These are phyloP conservation scores for Lepidopterella palustris DNA, from an alignment of 495 filamentous ascomycete species.

Conservation along the genomic window DNA sequence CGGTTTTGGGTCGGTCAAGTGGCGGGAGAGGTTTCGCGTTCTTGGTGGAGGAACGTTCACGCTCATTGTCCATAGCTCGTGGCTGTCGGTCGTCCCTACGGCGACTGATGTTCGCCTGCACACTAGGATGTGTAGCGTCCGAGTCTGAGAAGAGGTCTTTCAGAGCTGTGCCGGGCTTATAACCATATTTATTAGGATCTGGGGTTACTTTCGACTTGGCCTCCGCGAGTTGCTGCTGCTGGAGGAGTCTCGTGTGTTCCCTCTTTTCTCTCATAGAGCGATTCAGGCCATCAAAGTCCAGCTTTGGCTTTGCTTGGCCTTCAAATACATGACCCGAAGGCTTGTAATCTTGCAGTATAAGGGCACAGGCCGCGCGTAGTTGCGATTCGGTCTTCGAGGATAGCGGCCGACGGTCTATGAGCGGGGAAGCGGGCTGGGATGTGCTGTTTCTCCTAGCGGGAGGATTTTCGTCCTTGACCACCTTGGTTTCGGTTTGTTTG, in stretches of 20 bases:
- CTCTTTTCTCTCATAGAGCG: conserved; percentile 12
- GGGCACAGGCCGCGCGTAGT: conserved; percentile 33
- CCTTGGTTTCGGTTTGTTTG: conserved; percentile 18
- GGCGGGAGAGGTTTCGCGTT: conserved; percentile 8
- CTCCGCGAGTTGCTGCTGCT: conserved; percentile 3
- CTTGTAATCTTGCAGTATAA: conserved; percentile 36
- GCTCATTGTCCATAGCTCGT: not conserved
- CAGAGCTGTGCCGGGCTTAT: conserved; percentile 3
- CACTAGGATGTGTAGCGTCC: conserved; percentile 1
- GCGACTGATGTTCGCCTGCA: conserved; percentile 23
- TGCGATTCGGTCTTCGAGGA: conserved; percentile 30
- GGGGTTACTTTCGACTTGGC: conserved; percentile 1
- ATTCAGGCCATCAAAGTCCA: conserved; percentile 19
- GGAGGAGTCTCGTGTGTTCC: not conserved
- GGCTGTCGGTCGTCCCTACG: conserved; percentile 7
- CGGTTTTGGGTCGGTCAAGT: conserved; percentile 17
- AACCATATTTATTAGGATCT: conserved; percentile 9
- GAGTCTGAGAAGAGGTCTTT: conserved; percentile 11
- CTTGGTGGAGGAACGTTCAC: not conserved
- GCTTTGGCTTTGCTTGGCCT: conserved; percentile 26
- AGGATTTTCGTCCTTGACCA: conserved; percentile 1
- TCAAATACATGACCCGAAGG: conserved; percentile 32
- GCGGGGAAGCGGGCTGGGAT: conserved; percentile 30
- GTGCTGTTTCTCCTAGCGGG: conserved; percentile 13
- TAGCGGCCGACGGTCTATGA: conserved; percentile 33